Evolutionary conservation across 768 basidiomycete genomes (phyloP).

Genomic region (Tylopilus sp.): DNA sequence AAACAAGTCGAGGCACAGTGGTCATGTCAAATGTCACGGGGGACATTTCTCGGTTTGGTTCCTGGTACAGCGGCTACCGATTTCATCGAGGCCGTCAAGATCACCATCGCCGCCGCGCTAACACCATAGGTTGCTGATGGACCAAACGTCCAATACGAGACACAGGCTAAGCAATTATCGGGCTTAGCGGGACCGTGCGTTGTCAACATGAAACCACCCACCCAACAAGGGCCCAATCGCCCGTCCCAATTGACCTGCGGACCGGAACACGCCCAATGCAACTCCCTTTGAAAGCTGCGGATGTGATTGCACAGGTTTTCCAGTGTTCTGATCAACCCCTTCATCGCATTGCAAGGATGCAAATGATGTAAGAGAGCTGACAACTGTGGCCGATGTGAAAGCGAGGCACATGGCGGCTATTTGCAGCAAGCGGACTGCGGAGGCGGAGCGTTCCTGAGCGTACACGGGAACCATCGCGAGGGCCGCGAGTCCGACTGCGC

Average conservation of each 20-base stretch:
- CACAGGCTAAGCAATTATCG: slow-evolving; percentile 56
- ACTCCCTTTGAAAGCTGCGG: slow-evolving; percentile 78
- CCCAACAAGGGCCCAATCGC: slow-evolving; percentile 92
- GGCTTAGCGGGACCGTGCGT: slow-evolving; percentile 9
- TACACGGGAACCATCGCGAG: slow-evolving; percentile 70
- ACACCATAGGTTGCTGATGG: slow-evolving; percentile 71
- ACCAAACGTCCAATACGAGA: slow-evolving; percentile 85
- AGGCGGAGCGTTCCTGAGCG: slow-evolving; percentile 36
- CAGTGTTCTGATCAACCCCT: slow-evolving; percentile 51
- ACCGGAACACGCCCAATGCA: slow-evolving; percentile 83
- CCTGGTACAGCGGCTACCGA: slow-evolving; percentile 31
- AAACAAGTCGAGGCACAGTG: neutral
- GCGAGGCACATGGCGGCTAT: slow-evolving; percentile 82
- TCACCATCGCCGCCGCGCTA: slow-evolving; percentile 63
- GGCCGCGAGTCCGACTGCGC: slow-evolving; percentile 64
- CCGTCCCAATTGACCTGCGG: slow-evolving; percentile 91
- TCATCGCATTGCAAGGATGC: slow-evolving; percentile 92
- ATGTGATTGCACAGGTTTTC: slow-evolving; percentile 52
- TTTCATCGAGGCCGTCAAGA: slow-evolving; percentile 56
- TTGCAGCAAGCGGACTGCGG: slow-evolving; percentile 55
- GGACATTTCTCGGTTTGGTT: slow-evolving; percentile 12
- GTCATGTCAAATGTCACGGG: neutral
- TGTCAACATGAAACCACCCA: slow-evolving; percentile 31
- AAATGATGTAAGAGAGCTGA: slow-evolving; percentile 87
- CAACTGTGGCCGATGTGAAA: slow-evolving; percentile 94